These are phyloP conservation scores for Eimeria necatrix DNA, from an alignment of 169 alveolate species.

Conservation along the genomic window DNA sequence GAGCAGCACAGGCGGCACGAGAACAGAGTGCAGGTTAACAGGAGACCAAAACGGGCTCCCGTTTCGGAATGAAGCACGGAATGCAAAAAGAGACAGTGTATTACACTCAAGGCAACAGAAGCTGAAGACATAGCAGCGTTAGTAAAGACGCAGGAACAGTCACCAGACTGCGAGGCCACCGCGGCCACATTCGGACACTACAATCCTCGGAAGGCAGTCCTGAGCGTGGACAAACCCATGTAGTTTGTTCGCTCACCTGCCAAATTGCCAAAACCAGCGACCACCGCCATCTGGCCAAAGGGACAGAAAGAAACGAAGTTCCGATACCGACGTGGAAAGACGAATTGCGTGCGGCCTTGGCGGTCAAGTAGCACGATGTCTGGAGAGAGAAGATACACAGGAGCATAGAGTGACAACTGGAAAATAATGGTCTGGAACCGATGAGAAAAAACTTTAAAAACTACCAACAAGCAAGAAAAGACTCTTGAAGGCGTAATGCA, in stretches of 20 bases:
- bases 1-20: too few species aligned
- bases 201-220: too few species aligned
- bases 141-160: too few species aligned
- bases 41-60: neutral
- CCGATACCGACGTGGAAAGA: conserved; percentile 77
- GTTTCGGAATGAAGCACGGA: too few species aligned
- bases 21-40: neutral
- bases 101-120: neutral
- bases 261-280: conserved; percentile 86
- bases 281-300: conserved; percentile 85
- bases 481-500: neutral
- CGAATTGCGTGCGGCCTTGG: conserved; percentile 72
- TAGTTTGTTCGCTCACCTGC: conserved; percentile 78
- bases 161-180: too few species aligned
- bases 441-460: neutral
- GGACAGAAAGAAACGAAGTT: conserved; percentile 86
- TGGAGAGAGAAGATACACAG: conserved; percentile 67
- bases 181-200: too few species aligned
- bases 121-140: too few species aligned
- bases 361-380: conserved; percentile 74
- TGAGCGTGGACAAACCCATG: neutral
- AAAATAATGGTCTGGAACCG: neutral
- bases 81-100: neutral
- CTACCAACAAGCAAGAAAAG: neutral
- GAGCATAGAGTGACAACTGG: conserved; percentile 66